These are phyloP conservation scores for Pleurotus platypus DNA, from an alignment of 768 basidiomycete genomes.

Conservation along the genomic window DNA sequence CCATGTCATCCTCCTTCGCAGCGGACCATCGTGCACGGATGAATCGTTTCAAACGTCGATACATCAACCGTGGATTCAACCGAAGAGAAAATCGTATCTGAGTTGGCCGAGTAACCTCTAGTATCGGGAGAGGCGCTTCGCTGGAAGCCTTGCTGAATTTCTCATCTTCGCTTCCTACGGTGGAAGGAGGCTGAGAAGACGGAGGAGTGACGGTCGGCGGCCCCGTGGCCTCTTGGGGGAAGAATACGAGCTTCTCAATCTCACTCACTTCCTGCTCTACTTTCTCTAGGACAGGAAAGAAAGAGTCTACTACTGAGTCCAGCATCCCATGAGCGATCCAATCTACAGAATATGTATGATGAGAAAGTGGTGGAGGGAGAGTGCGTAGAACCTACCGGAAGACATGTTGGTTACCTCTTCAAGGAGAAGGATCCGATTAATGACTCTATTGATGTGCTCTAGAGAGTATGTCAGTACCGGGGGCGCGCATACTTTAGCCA, in stretches of 20 bases:
- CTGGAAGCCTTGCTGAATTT: conserved; percentile 6
- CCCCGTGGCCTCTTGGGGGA: conserved; percentile 12
- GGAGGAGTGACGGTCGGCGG: no score
- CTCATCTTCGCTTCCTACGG: conserved; percentile 6
- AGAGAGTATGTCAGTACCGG: conserved; percentile 8
- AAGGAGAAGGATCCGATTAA: conserved; percentile 62
- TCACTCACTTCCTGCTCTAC: conserved; percentile 79
- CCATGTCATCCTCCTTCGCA: conserved; percentile 15
- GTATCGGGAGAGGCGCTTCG: conserved; percentile 9
- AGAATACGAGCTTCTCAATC: conserved; percentile 69
- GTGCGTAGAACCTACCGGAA: conserved; percentile 52
- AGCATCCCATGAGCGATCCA: conserved; percentile 93
- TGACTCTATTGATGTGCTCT: conserved; percentile 79
- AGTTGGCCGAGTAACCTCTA: neutral
- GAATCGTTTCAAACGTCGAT: conserved; percentile 7
- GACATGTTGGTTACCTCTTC: conserved; percentile 66
- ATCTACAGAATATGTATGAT: conserved; percentile 41
- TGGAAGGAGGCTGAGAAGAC: neutral
- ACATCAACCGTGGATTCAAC: conserved; percentile 4
- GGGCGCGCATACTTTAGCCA: neutral
- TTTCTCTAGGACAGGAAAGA: conserved; percentile 79
- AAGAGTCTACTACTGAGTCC: conserved; percentile 92
- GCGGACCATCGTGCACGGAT: neutral
- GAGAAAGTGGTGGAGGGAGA: neutral
- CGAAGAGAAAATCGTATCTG: conserved; percentile 17